Base-by-base conservation (phyloP, 495 filamentous ascomycete genomes). In the Daldinia grandis region DNA sequence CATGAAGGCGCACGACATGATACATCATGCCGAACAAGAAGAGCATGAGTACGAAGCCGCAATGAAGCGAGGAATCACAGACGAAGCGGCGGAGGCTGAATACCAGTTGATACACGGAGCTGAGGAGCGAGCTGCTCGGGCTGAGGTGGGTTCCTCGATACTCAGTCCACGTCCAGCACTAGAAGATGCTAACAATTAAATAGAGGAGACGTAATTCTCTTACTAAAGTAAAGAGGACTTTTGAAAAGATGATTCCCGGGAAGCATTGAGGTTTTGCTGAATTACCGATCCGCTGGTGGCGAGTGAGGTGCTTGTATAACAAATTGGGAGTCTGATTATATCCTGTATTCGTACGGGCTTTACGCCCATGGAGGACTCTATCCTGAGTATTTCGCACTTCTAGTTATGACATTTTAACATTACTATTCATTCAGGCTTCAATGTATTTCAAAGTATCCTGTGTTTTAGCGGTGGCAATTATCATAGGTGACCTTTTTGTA, bases 1-100 rank as follows among this genome's bases (percentile, higher is more conserved):
- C 55, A 27, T 58, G 9, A 63, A 51, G 8, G 75, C 75, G 27
- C 75, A 77, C 68, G 73, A 75, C 71, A 76, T 77, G 70, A 77
- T 77, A 6, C 75, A 77, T 38, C 75, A 77, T 68, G 75, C 75
- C 55, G 75, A 77, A 35, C 73, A 75, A 61, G 75, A 77, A 62
- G 75, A 77, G 30, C 75, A 77, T 50, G 75, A 77, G 63, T 59
- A 76, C 42, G 73, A 77, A 63, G 75, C 75, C 12, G 75, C 75
- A 12, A 50, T 62, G 63, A 73, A 74, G 59, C 70, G 73, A 1
- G 75, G 75, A 8, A 57, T 77, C 5, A 59, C 75, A 15, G 75
- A 77, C 27, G 50, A 67, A 12, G 73, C 73, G 1, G 75, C 71
- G 9, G 70, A 77, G 68, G 75, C 75, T 24, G 75, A 77, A 61